Evolutionary conservation across 306 rosid species (phyloP), one percentile per base, ranked within the genome.

Genomic region (Neltuma alba): DNA sequence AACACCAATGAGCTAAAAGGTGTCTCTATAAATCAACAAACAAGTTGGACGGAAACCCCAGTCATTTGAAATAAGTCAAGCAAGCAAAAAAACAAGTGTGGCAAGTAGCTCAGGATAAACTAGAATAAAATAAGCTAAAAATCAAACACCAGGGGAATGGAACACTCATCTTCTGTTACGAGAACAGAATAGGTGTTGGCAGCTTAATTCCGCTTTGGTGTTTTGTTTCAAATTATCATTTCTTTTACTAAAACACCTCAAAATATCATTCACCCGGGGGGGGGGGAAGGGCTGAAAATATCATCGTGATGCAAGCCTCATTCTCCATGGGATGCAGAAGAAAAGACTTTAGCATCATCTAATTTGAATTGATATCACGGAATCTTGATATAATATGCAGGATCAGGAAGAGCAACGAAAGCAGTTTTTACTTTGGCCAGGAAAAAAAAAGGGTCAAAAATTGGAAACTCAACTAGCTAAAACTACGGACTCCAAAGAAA

Each of bases 1-100:
- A 55, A 16, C 40, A 50, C 44, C 21, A 23, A 67, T 48, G 74
- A 74, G 70, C 77, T 57, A 79, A n/a, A n/a, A n/a, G n/a, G n/a
- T n/a, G n/a, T n/a, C n/a, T n/a, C n/a, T n/a, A n/a, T n/a, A n/a
- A 58, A 74, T 75, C 20, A 38, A n/a, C 40, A 62, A 37, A 37
- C 13, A 79, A 47, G 72, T 27, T 42, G 28, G 60, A 54, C 44
- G 72, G 36, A 69, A 36, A 61, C 28, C 25, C 25, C 52, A 37
- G 31, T 41, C 72, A 66, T 60, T 12, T 42, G 66, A 31, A 36
- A 40, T 27, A 83, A 68, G 54, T 52, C 9, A 79, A 74, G 28
- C 50, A 21, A 15, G 27, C 60, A n/a, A 15, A n/a, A 74, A 40
- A 45, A 31, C 4, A 38, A 69, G 42, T 10, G 55, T 4, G 20